Base-by-base conservation (phyloP, 257 asterid species). In the Coffea canephora region DNA sequence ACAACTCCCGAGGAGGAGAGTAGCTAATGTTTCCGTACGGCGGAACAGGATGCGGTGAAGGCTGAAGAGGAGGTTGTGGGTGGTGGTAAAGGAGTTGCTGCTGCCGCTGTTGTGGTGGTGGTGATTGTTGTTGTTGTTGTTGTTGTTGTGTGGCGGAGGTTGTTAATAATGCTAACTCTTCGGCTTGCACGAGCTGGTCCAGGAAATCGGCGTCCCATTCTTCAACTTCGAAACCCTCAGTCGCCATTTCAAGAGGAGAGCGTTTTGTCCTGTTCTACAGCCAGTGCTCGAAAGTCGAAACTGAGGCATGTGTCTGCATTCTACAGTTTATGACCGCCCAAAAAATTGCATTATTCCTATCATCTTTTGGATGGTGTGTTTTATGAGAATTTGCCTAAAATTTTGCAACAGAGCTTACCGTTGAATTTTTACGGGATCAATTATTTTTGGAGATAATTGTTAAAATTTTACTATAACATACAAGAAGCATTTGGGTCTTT, bases 1-100 rank as follows among this genome's bases (percentile, higher is more conserved):
- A 90, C 85, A 93, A 84, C 81, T 89, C 89, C 54, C 93, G 90
- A 67, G 99, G 99, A 76, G 98, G 98, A 15, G 98, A 91, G 77
- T 87, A 86, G 78, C 83, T 89, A 80, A 81, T 48, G 18, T 71
- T 55, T 67, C 62, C 36, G 49, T 50, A 69, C 67, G 73, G 77
- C 65, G 82, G 84, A 45, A 69, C 79, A 66, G 74, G 80, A 1
- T 41, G 79, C 4, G 73, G 83, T 13, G 79, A 73, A 25, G 88
- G 87, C 49, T 85, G 85, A 0, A 75, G 85, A 6, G 77, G 83
- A 1, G 27, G 83, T 2, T 83, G 59, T 4, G 5, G 61, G 61
- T 4, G 61, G 61, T 54, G 61, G 61, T 13, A 1, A 10, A 48
- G 50, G 50, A 48, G 82, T 78, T 31, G 82, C 43, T 39, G 43